phyloP scores from a whole-genome alignment of 257 asterid species.

The Solanum pennellii region DNA sequence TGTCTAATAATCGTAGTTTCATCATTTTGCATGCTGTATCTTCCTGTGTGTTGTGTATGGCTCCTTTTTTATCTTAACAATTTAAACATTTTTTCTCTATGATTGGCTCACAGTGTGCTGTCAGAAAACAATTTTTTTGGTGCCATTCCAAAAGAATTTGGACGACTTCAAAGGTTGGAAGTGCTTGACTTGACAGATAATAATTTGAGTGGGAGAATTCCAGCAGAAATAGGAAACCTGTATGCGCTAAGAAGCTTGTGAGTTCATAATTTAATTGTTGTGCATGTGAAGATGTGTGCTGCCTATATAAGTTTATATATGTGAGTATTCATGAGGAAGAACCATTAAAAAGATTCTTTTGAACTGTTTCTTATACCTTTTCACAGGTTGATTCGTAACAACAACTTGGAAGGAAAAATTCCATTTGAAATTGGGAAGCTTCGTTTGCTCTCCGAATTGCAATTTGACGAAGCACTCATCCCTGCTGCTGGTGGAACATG shows the following conservation, averaged over 20 bases:
- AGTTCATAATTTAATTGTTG: constrained; percentile 5
- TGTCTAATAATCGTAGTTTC: neutral
- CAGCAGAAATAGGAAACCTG: constrained; percentile 60
- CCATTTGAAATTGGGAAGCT: constrained; percentile 69
- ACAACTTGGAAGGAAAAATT: constrained; percentile 56
- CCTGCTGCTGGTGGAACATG: constrained; percentile 33
- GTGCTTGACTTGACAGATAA: constrained; percentile 75
- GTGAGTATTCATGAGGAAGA: neutral
- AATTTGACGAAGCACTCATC: constrained; percentile 39
- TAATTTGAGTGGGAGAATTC: constrained; percentile 58
- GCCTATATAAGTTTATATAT: neutral
- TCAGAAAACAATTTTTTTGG: constrained; percentile 63
- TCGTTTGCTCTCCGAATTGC: constrained; percentile 39
- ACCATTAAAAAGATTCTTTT: neutral
- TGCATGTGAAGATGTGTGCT: neutral
- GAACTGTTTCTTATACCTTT: neutral
- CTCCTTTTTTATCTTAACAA: neutral
- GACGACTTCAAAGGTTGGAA: constrained; percentile 44
- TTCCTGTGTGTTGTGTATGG: neutral
- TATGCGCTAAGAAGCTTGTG: constrained; percentile 53
- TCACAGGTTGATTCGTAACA: constrained; percentile 60
- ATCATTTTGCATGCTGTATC: neutral
- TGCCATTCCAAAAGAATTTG: constrained; percentile 55
- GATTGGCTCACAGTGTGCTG: constrained; percentile 22
- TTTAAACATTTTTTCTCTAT: neutral